A percentile compares a stretch with the other conserved stretches of the same genome.
Conservation (phyloP, 2,329 filamentous ascomycete species). For the Clonostachys rosea region DNA sequence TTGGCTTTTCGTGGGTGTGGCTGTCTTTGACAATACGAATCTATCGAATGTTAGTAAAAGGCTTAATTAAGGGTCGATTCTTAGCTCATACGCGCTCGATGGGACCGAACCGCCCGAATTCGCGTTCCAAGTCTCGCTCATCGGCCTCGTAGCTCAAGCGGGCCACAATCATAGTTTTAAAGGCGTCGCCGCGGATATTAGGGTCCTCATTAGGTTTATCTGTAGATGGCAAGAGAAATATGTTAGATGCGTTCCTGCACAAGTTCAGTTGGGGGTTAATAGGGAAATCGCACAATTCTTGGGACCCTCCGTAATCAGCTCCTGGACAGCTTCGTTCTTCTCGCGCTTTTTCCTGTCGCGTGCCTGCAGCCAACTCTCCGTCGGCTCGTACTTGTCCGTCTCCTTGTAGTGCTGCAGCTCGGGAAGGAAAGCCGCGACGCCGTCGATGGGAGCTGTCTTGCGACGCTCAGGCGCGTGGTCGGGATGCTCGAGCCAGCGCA, state of each 20-base stretch:
- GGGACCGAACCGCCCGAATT: slow-evolving; percentile 89
- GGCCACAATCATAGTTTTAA: slow-evolving; percentile 90
- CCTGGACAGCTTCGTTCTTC: slow-evolving; percentile 66
- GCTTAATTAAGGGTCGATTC: neutral
- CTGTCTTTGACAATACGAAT: slow-evolving; percentile 84
- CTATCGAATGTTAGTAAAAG: slow-evolving; percentile 33
- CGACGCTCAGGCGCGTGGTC: slow-evolving; percentile 82
- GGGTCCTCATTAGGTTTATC: slow-evolving; percentile 81
- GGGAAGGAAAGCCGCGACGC: slow-evolving; percentile 70
- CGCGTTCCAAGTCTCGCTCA: slow-evolving; percentile 84
- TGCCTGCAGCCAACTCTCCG: slow-evolving; percentile 88
- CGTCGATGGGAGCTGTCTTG: slow-evolving; percentile 66
- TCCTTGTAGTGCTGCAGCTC: slow-evolving; percentile 74
- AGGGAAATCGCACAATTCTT: slow-evolving; percentile 48
- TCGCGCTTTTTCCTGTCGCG: slow-evolving; percentile 81
- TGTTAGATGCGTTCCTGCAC: neutral
- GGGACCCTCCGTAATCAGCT: slow-evolving; percentile 58
- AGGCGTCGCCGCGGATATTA: slow-evolving; percentile 88
- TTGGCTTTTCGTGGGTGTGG: slow-evolving; percentile 61
- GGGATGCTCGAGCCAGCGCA: slow-evolving; percentile 81
- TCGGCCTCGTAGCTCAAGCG: slow-evolving; percentile 86
- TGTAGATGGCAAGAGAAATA: slow-evolving; percentile 25
- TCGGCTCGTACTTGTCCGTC: slow-evolving; percentile 71
- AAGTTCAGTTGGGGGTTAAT: slow-evolving; percentile 6
- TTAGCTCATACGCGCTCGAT: slow-evolving; percentile 73